These are phyloP conservation scores for Xylaria curta DNA, from an alignment of 495 filamentous ascomycete species.

Conservation along the genomic window DNA sequence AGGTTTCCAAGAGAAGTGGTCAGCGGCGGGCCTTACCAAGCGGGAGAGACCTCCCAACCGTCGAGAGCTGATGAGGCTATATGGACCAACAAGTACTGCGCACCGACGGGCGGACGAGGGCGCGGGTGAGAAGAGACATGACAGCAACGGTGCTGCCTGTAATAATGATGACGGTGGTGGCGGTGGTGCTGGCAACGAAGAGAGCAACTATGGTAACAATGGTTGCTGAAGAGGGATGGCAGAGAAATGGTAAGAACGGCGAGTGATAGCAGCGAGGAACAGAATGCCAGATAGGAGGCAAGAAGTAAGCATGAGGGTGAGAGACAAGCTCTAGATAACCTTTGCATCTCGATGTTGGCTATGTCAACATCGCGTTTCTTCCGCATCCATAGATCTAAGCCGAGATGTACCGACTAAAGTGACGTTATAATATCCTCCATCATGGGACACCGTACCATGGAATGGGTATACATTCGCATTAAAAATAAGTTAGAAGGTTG, in stretches of 20 bases:
- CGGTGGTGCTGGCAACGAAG: not conserved
- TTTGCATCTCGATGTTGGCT: not conserved
- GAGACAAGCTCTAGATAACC: not conserved
- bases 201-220: not conserved
- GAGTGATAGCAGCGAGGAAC: not conserved
- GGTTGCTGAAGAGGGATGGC: not conserved
- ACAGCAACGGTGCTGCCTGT: not conserved
- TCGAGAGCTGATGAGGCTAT: constrained; percentile 20
- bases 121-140: not conserved
- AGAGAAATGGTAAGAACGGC: not conserved
- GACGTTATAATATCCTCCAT: not conserved
- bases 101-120: not conserved
- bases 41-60: not conserved
- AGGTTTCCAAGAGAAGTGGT: constrained; percentile 29
- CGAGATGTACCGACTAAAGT: not conserved
- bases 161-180: not conserved
- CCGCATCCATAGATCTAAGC: no score
- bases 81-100: constrained; percentile 5
- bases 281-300: not conserved
- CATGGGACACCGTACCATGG: not conserved
- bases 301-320: not conserved
- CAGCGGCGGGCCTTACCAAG: constrained; percentile 2
- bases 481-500: not conserved
- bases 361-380: not conserved
- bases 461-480: not conserved